Conservation (phyloP, 2,329 filamentous ascomycete genomes). For the Capronia epimyces region DNA sequence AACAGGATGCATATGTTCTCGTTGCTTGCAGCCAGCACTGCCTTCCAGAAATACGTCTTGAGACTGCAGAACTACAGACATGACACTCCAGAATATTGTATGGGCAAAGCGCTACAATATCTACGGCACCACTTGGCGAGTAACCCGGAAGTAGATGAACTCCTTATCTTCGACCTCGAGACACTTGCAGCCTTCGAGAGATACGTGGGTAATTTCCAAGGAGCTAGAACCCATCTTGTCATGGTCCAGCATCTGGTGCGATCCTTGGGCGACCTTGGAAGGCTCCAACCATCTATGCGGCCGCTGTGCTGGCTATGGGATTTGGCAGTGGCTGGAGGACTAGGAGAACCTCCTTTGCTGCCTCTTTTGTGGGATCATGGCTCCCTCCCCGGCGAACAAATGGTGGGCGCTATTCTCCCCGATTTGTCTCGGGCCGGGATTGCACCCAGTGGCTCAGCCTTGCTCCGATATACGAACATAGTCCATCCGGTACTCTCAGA, state of each 20-base stretch:
- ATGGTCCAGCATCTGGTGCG: conserved; percentile 19
- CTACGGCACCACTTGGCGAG: conserved; percentile 13
- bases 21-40: conserved; percentile 18
- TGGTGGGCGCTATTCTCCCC: conserved; percentile 7
- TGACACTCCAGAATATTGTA: conserved; percentile 21
- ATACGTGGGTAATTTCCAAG: conserved; percentile 17
- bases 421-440: conserved; percentile 7
- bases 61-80: conserved; percentile 9
- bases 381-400: conserved; percentile 4
- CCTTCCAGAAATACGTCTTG: conserved; percentile 14
- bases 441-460: conserved; percentile 8
- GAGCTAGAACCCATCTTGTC: conserved; percentile 17
- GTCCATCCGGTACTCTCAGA: conserved; percentile 1
- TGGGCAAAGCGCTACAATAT: conserved; percentile 16
- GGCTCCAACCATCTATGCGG: conserved; percentile 7
- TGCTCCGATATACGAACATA: conserved; percentile 4
- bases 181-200: conserved; percentile 18
- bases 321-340: conserved; percentile 11
- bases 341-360: conserved; percentile 12
- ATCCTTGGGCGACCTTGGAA: conserved; percentile 7
- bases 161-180: conserved; percentile 19
- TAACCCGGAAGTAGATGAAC: conserved; percentile 6
- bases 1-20: conserved; percentile 23
- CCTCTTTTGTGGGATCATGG: conserved; percentile 16
- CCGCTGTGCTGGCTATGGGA: conserved; percentile 15